Evolutionary conservation across 2,329 filamentous ascomycete genomes (phyloP).

Genomic region (Esteya vermicola): DNA sequence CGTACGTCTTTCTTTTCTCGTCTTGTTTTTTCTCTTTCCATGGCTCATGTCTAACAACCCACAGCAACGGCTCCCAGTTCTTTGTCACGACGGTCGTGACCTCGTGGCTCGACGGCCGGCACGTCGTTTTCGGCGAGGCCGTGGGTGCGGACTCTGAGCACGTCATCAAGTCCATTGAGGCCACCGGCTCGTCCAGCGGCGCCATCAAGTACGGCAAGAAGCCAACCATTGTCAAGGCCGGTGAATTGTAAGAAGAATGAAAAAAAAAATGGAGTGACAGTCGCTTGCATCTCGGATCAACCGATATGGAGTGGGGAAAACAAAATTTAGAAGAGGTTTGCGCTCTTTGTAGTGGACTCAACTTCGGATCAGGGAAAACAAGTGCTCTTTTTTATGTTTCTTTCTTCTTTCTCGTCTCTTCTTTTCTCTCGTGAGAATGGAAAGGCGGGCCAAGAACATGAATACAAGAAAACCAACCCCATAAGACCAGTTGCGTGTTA

Average conservation of each 20-base stretch:
- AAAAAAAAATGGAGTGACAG: no score
- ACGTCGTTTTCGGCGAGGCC: conserved; percentile 76
- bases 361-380: not conserved
- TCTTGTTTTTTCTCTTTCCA: not conserved
- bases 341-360: not conserved
- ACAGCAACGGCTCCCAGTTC: conserved; percentile 93
- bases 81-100: conserved; percentile 92
- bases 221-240: conserved; percentile 10
- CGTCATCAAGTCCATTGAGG: conserved; percentile 48
- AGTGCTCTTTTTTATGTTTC: not conserved
- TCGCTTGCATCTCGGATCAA: not conserved
- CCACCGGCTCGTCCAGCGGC: conserved; percentile 40
- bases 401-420: no score
- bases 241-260: conserved; percentile 8
- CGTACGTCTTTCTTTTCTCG: conserved; percentile 31
- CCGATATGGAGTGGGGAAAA: not conserved
- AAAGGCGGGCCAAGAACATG: no score
- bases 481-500: no score
- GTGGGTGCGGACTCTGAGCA: conserved; percentile 31
- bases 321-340: no score
- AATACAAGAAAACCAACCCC: no score
- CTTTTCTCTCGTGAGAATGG: no score
- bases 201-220: conserved; percentile 39
- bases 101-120: conserved; percentile 68
- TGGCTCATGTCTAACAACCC: not conserved